Evolutionary conservation across 2,329 filamentous ascomycete genomes (phyloP).

Genomic region (Endothia cerciana): DNA sequence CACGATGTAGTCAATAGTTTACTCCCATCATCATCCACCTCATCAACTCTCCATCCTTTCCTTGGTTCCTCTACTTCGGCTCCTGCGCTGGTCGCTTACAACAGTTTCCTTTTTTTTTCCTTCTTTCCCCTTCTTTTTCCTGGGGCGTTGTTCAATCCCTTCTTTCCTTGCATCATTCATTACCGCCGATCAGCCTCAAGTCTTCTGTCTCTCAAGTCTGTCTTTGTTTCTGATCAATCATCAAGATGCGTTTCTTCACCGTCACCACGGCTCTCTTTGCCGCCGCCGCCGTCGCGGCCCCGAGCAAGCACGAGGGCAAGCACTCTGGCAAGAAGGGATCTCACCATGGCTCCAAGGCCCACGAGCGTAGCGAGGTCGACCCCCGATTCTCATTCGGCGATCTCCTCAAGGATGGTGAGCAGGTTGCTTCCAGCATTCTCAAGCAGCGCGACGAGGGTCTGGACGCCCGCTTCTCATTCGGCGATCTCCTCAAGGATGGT

Average conservation of each 20-base stretch:
- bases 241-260: slow-evolving; percentile 10
- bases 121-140: too few species aligned
- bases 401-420: not conserved
- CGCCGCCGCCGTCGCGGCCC: not conserved
- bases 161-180: not conserved
- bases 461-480: not conserved
- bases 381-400: not conserved
- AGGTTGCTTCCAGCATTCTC: not conserved
- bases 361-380: not conserved
- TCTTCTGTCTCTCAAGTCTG: not conserved
- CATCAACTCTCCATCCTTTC: slow-evolving; percentile 1
- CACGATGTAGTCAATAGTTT: not conserved
- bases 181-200: not conserved
- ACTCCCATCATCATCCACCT: slow-evolving; percentile 2
- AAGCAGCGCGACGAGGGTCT: not conserved
- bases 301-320: not conserved
- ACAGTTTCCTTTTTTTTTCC: not conserved
- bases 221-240: not conserved
- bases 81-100: slow-evolving; percentile 9
- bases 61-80: not conserved
- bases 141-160: not conserved
- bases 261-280: slow-evolving; percentile 9
- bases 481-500: not conserved
- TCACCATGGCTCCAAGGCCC: not conserved
- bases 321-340: not conserved